Base-by-base conservation (phyloP, 306 rosid species). In the Sicyos baderoa region DNA sequence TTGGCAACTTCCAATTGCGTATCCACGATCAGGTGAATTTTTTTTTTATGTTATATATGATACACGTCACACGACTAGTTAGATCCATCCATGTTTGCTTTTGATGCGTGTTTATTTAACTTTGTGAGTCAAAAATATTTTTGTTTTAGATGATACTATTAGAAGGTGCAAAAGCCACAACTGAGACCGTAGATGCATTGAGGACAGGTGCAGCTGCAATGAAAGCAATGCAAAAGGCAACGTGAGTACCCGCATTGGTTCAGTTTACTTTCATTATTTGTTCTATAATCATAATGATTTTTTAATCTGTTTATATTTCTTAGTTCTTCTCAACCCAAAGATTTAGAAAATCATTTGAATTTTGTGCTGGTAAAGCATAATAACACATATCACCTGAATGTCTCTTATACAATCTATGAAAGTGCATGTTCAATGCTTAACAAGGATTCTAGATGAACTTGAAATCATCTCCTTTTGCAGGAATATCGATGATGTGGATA, bases 161-260 rank as follows among this genome's bases (percentile, higher is more conserved):
- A 68, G 99, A 93, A 86, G 97, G 99, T 69, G 97, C 99, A 71
- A 93, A 93, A 78, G 99, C 99, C 74, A 93, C 99, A 60, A 93
- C 99, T 0, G 99, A 93, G 86, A 93, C 97, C 16, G 99, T 93
- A 25, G 99, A 93, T 77, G 99, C 97, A 3, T 86, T 93, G 80
- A 83, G 99, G 84, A 81, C 87, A 21, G 99, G 99, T 65, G 99
- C 99, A 32, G 51, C 97, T 76, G 85, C 99, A 27, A 93, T 93
- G 99, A 93, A 93, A 83, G 99, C 97, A 71, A 93, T 93, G 99
- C 99, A 93, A 73, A 93, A 88, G 80, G 96, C 99, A 79, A 90
- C 95, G 97, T 93, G 82, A 74, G 86, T 76, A 62, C 42, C 42
- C 32, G 13, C 55, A 55, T 50, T 72, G 60, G 61, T 14, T 77